These are phyloP conservation scores for Rhodotorula diobovata DNA, from an alignment of 768 basidiomycete species.

Conservation along the genomic window DNA sequence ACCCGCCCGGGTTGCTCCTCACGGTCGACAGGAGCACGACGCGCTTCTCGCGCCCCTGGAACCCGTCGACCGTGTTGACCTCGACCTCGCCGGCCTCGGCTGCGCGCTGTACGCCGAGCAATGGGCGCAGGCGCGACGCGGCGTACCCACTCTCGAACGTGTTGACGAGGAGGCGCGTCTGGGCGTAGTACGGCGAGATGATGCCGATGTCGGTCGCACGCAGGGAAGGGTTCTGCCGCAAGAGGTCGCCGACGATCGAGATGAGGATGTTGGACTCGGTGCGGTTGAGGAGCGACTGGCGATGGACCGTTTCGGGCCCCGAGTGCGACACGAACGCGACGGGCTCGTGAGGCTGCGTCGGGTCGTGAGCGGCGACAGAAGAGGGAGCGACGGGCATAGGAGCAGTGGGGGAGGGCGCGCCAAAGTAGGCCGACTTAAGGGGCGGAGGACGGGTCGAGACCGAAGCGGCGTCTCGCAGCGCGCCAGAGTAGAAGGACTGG, in stretches of 20 bases:
- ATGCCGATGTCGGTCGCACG: conserved; percentile 76
- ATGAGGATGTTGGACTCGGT: conserved; percentile 73
- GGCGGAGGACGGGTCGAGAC: conserved; percentile 16
- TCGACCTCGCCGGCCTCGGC: conserved; percentile 76
- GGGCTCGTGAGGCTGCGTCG: neutral
- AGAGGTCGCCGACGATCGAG: conserved; percentile 73
- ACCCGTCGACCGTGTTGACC: conserved; percentile 89
- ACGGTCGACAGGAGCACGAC: conserved; percentile 89
- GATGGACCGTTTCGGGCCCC: conserved; percentile 62
- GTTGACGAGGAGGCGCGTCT: conserved; percentile 65
- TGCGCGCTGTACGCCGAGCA: conserved; percentile 64
- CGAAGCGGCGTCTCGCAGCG: conserved; percentile 55
- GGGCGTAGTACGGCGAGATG: conserved; percentile 86
- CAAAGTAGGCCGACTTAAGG: conserved; percentile 25
- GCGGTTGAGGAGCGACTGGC: conserved; percentile 70
- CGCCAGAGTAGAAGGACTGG: conserved; percentile 69
- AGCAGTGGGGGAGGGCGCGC: neutral
- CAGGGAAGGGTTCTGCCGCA: conserved; percentile 65
- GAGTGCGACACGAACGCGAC: conserved; percentile 79
- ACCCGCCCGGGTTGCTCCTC: conserved; percentile 68
- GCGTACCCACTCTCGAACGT: conserved; percentile 23
- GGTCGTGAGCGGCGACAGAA: neutral
- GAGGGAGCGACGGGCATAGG: neutral
- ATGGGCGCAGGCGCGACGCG: conserved; percentile 55
- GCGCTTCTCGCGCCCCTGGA: conserved; percentile 89